A percentile compares a stretch with the other conserved stretches of the same genome.
Conservation (phyloP, 805 yeast genomes). For the Candida gorgasii region DNA sequence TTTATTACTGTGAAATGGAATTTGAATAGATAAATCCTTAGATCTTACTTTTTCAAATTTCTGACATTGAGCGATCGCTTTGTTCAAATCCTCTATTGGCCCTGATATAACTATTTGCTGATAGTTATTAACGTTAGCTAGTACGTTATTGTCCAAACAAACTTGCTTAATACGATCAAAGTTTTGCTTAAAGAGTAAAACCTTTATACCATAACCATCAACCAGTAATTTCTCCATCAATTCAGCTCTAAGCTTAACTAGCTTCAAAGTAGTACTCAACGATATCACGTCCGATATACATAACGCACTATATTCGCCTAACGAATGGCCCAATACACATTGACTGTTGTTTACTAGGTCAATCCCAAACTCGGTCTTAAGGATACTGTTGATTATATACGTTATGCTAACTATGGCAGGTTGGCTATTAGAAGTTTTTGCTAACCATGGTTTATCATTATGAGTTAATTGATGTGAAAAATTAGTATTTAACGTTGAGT, state of each 20-base stretch:
- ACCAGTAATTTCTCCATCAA: conserved; percentile 34
- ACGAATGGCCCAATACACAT: conserved; percentile 47
- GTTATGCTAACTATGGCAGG: conserved; percentile 52
- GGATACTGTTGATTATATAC: conserved; percentile 25
- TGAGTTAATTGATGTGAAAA: conserved; percentile 22
- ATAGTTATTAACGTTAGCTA: conserved; percentile 50
- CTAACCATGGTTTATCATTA: conserved; percentile 22
- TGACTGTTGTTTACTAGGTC: conserved; percentile 19
- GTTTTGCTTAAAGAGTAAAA: conserved; percentile 28
- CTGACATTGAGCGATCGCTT: conserved; percentile 21
- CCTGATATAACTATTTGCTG: conserved; percentile 51
- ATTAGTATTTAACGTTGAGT: conserved; percentile 23
- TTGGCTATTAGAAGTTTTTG: conserved; percentile 49
- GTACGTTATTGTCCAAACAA: conserved; percentile 22
- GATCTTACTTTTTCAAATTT: conserved; percentile 20
- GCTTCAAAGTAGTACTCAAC: conserved; percentile 34
- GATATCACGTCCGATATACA: conserved; percentile 36
- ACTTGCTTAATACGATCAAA: conserved; percentile 23
- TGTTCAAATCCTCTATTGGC: conserved; percentile 21
- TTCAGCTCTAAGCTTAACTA: conserved; percentile 47
- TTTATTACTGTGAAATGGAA: conserved; percentile 52
- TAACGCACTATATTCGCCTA: conserved; percentile 52
- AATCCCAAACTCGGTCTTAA: conserved; percentile 20
- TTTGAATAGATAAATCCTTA: conserved; percentile 42
- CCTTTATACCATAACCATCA: conserved; percentile 35